Percentiles rank a stretch among this genome's conserved stretches.
These are phyloP conservation scores for Olyra latifolia DNA, from an alignment of 176 grass and related monocot genomes.

Conservation along the genomic window DNA sequence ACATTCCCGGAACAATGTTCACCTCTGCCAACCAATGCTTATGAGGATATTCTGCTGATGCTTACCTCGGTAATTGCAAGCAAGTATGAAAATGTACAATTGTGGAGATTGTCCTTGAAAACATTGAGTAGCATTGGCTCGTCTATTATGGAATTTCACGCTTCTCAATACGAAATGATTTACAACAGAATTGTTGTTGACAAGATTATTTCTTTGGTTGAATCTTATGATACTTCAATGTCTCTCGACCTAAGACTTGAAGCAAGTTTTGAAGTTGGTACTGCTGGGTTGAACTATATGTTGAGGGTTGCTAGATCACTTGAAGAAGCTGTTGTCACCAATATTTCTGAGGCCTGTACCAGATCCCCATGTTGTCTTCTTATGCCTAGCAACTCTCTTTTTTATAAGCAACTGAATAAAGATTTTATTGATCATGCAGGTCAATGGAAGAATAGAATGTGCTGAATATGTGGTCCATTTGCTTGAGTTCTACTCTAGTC, in stretches of 20 bases:
- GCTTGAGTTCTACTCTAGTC: conserved; percentile 70
- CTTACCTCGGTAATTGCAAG: conserved; percentile 56
- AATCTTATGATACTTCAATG: conserved; percentile 50
- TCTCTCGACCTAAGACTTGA: conserved; percentile 67
- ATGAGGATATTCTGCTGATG: conserved; percentile 60
- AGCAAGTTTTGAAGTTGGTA: conserved; percentile 75
- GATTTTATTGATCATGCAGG: conserved; percentile 42
- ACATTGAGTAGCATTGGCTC: conserved; percentile 71
- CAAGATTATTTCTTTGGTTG: conserved; percentile 65
- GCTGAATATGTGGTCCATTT: conserved; percentile 50
- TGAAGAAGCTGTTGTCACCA: conserved; percentile 63
- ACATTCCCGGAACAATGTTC: conserved; percentile 70
- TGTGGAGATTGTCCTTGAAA: conserved; percentile 81
- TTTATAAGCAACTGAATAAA: conserved; percentile 27
- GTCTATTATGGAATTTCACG: conserved; percentile 49
- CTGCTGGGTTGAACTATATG: conserved; percentile 49
- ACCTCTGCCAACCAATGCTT: conserved; percentile 52
- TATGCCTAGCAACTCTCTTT: conserved; percentile 15
- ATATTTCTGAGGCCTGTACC: conserved; percentile 61
- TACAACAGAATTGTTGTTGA: conserved; percentile 68
- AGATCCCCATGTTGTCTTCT: conserved; percentile 1
- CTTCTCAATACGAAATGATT: conserved; percentile 55
- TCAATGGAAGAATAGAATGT: conserved; percentile 43
- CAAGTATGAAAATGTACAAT: conserved; percentile 47
- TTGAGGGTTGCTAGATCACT: conserved; percentile 64